A percentile compares a stretch with the other conserved stretches of the same genome.
These are phyloP conservation scores for Colletotrichum falcatum DNA, from an alignment of 2,329 filamentous ascomycete species.

Conservation along the genomic window DNA sequence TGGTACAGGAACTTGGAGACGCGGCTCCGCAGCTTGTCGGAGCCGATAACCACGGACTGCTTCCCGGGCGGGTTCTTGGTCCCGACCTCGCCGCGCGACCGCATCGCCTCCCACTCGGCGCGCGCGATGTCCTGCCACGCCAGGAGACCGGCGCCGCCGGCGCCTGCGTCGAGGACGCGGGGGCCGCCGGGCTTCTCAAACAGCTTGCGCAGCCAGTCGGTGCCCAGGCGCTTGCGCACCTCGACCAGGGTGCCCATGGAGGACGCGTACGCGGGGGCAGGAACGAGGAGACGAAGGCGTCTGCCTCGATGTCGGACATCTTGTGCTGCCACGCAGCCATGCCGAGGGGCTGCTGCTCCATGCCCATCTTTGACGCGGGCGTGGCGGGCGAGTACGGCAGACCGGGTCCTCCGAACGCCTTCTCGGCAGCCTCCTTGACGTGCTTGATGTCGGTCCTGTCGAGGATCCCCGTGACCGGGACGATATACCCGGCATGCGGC, in stretches of 20 bases:
- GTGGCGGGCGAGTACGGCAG: slow-evolving; percentile 84
- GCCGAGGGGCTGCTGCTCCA: slow-evolving; percentile 73
- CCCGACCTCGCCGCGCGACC: slow-evolving; percentile 55
- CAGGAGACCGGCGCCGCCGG: slow-evolving; percentile 77
- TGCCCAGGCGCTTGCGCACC: slow-evolving; percentile 78
- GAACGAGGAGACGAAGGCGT: slow-evolving; percentile 76
- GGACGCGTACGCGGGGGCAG: slow-evolving; percentile 78
- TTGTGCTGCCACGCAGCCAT: slow-evolving; percentile 72
- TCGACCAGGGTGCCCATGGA: slow-evolving; percentile 77
- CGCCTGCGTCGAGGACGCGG: slow-evolving; percentile 79
- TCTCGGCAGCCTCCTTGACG: slow-evolving; percentile 77
- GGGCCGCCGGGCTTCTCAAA: slow-evolving; percentile 64
- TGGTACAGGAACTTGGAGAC: slow-evolving; percentile 83
- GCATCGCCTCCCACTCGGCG: slow-evolving; percentile 83
- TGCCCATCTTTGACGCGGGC: slow-evolving; percentile 66
- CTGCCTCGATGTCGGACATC: slow-evolving; percentile 81
- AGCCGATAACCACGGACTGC: slow-evolving; percentile 83
- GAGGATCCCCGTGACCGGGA: slow-evolving; percentile 78
- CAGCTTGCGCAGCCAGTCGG: slow-evolving; percentile 75
- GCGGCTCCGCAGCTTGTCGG: slow-evolving; percentile 79
- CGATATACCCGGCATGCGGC: slow-evolving; percentile 75
- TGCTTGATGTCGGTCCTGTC: slow-evolving; percentile 78
- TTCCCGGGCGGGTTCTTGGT: slow-evolving; percentile 71
- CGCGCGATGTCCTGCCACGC: slow-evolving; percentile 83
- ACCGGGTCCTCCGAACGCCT: slow-evolving; percentile 79